A percentile compares a stretch with the other conserved stretches of the same genome.
Conservation (phyloP, 176 grass and related monocot species). For the Neostapfia colusana region DNA sequence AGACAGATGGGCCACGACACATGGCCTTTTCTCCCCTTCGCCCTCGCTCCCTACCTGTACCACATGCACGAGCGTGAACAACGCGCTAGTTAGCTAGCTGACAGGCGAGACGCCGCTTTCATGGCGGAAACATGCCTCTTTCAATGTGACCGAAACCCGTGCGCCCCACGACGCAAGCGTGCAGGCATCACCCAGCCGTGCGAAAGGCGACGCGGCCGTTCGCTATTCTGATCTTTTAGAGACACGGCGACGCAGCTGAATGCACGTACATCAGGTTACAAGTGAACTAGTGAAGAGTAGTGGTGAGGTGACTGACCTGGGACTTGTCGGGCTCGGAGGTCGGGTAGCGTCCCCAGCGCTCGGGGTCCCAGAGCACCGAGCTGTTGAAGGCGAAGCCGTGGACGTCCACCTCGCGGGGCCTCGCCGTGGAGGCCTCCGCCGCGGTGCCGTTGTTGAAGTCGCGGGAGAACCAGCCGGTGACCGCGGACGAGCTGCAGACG, state of each 20-base stretch:
- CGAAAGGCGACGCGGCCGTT: constrained; percentile 26
- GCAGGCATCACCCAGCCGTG: constrained; percentile 3
- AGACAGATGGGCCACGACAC: constrained; percentile 50
- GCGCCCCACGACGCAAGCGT: neutral
- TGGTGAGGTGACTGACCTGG: constrained; percentile 51
- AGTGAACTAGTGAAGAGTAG: neutral
- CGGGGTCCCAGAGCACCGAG: constrained; percentile 90
- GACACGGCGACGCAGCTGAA: neutral
- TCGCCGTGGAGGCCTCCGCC: constrained; percentile 5
- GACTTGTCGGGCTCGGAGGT: constrained; percentile 87
- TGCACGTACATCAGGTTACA: neutral
- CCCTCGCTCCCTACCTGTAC: constrained; percentile 12
- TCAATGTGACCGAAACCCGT: constrained; percentile 14
- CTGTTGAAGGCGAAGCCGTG: constrained; percentile 89
- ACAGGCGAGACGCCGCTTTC: constrained; percentile 40
- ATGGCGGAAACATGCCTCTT: constrained; percentile 30
- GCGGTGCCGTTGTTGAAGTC: constrained; percentile 40
- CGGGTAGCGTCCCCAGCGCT: constrained; percentile 86
- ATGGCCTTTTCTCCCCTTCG: neutral
- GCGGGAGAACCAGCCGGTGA: constrained; percentile 79
- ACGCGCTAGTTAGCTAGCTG: constrained; percentile 10
- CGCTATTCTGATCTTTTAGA: neutral
- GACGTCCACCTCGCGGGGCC: constrained; percentile 39
- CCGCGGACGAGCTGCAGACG: constrained; percentile 61
- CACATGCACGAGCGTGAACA: constrained; percentile 27